Evolutionary conservation across 176 grass and related monocot genomes (phyloP).

Genomic region (Alloteropsis semialata): DNA sequence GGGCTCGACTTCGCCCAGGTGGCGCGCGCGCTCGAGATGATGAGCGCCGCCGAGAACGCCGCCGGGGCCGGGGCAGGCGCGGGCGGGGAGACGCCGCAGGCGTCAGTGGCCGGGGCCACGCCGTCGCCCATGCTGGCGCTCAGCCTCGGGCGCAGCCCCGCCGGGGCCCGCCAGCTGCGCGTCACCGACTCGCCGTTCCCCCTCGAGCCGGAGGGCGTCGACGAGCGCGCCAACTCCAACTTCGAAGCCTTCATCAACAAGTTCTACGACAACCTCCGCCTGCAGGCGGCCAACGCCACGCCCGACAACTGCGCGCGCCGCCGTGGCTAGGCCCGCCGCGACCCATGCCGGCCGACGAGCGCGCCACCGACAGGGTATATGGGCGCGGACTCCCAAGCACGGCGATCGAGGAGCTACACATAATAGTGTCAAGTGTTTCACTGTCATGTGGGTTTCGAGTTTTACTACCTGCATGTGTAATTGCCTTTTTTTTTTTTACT

Average conservation of each 20-base stretch:
- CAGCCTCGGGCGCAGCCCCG: conserved; percentile 53
- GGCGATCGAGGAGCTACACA: background rate
- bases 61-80: background rate
- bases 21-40: conserved; percentile 62
- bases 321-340: background rate
- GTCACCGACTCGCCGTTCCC: conserved; percentile 92
- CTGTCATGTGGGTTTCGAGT: conserved; percentile 39
- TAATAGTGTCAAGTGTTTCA: background rate
- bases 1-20: conserved; percentile 44
- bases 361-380: too few relatives aligned
- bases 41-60: conserved; percentile 31
- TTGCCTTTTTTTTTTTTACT: background rate
- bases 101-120: conserved; percentile 1
- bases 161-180: conserved; percentile 53
- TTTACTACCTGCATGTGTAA: conserved; percentile 41
- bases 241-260: conserved; percentile 63
- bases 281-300: conserved; percentile 58
- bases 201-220: conserved; percentile 46
- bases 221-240: conserved; percentile 50
- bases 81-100: background rate
- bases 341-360: background rate
- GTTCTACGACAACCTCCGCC: conserved; percentile 74
- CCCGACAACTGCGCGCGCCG: conserved; percentile 43
- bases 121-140: conserved; percentile 60
- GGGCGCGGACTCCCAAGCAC: background rate